Base-by-base conservation (phyloP, 257 asterid species). In the Nicotiana obtusifolia region DNA sequence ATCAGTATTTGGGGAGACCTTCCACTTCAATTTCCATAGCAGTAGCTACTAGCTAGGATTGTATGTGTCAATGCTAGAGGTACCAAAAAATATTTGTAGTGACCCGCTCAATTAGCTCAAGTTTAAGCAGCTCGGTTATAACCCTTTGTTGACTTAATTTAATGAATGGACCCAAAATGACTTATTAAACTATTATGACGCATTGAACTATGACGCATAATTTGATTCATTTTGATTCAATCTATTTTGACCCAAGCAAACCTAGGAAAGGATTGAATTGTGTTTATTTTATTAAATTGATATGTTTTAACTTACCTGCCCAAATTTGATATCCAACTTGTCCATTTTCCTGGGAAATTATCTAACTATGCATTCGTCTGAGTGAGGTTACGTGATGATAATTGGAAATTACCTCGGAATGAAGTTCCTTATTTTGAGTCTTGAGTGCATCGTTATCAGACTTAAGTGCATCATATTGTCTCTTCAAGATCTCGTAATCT, bases 401-500 rank as follows among this genome's bases (percentile, higher is more conserved):
- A 15, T 16, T n/a, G 53, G 5, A 52, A 7, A 14, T 24, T 4
- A 11, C 98, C 96, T 95, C 94, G 1, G 93, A 77, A 22, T 93
- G 94, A 67, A 91, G 97, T 7, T 88, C 86, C 83, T 90, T 87
- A 84, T 95, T 95, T 64, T 89, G 97, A 14, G 97, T 80, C 87
- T 91, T 90, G 79, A 95, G 97, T 16, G 90, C 85, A 41, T 91
- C 92, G 60, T 93, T 93, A 20, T 95, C 96, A 37, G 95, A 87
- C 81, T 92, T 90, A 52, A 93, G 87, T 8, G 89, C 87, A 10
- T 95, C 98, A 78, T 88, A 86, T 78, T 93, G 95, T 66, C 90
- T 81, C 90, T 88, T 90, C 77, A 95, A 80, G n/a, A 88, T 67
- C 6, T 93, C 96, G 53, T 91, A 95, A 66, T 93, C 98, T 88